Evolutionary conservation across 2,329 filamentous ascomycete genomes (phyloP), one percentile per base, ranked within the genome.

Genomic region (Aspergillus clavatus): DNA sequence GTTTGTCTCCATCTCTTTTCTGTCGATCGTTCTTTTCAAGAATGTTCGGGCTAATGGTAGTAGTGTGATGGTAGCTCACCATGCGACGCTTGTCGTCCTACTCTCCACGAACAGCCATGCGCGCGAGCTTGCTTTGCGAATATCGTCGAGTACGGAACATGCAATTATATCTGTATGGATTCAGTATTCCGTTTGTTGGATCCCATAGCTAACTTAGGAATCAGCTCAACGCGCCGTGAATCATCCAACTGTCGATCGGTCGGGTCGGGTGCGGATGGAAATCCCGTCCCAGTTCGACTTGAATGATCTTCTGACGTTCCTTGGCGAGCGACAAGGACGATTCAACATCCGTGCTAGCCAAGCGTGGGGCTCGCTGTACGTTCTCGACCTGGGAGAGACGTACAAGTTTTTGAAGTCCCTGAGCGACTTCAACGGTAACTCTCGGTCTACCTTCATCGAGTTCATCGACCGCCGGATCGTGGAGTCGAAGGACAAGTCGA

Each of bases 291-390:
- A 65, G 18, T 71, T 72, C 29, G 61, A 70, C 28, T 48, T 72
- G 36, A 60, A 63, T 22, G 56, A 66, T 29, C 57, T 72, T 5
- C 44, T 72, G 23, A 54, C 62, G 3, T 63, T 65, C 45, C 59
- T 72, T 19, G 53, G 59, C 10, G 61, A 67, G 46, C 64, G 66
- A 8, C 67, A 69, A 45, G 63, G 63, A 19, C 61, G 58, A 45
- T 72, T 72, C 60, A 70, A 72, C 55, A 68, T 72, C 43, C 66
- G 68, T 28, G 68, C 69, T 42, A 66, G 63, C 40, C 69, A 72
- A 40, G 61, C 68, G 7, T 69, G 67, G 62, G 66, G 63, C 10
- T 66, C 67, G 19, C 55, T 71, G 3, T 72, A 72, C 45, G 62
- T 70, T 22, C 60, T 72, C 4, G 67, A 72, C 45, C 55, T 72